These are phyloP conservation scores for Alternaria incomplexa DNA, from an alignment of 2,329 filamentous ascomycete species.

Conservation along the genomic window DNA sequence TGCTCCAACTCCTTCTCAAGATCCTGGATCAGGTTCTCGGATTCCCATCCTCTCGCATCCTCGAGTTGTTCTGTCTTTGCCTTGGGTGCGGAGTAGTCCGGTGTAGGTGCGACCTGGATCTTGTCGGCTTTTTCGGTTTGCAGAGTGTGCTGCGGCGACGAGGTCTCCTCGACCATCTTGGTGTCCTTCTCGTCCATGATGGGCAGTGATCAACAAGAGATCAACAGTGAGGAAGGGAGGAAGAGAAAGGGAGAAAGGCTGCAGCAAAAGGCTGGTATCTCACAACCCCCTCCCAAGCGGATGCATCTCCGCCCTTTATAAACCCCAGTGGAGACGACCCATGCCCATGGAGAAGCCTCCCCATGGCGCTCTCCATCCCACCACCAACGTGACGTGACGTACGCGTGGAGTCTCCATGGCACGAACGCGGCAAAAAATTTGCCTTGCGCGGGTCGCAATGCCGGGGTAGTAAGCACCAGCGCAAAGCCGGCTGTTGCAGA, in stretches of 20 bases:
- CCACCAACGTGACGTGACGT: slow-evolving; percentile 19
- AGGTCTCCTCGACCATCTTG: slow-evolving; percentile 16
- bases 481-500: slow-evolving; percentile 24
- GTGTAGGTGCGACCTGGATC: slow-evolving; percentile 28
- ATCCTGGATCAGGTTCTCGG: slow-evolving; percentile 52
- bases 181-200: slow-evolving; percentile 38
- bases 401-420: slow-evolving; percentile 34
- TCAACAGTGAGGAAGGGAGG: not conserved
- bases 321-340: slow-evolving; percentile 27
- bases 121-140: slow-evolving; percentile 24
- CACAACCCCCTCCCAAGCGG: slow-evolving; percentile 5
- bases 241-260: slow-evolving; percentile 5
- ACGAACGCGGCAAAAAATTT: slow-evolving; percentile 26
- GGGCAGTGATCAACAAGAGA: slow-evolving; percentile 18
- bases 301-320: slow-evolving; percentile 31
- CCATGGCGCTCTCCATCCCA: slow-evolving; percentile 24
- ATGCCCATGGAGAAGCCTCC: slow-evolving; percentile 28
- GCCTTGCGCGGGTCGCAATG: slow-evolving; percentile 15
- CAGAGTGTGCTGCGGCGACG: slow-evolving; percentile 12
- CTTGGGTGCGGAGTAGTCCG: slow-evolving; percentile 35
- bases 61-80: slow-evolving; percentile 42
- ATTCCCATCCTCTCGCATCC: slow-evolving; percentile 50
- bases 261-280: slow-evolving; percentile 13
- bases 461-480: slow-evolving; percentile 15
- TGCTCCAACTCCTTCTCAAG: slow-evolving; percentile 49